These are phyloP conservation scores for Ogataea kodamae DNA, from an alignment of 805 yeast species.

Conservation along the genomic window DNA sequence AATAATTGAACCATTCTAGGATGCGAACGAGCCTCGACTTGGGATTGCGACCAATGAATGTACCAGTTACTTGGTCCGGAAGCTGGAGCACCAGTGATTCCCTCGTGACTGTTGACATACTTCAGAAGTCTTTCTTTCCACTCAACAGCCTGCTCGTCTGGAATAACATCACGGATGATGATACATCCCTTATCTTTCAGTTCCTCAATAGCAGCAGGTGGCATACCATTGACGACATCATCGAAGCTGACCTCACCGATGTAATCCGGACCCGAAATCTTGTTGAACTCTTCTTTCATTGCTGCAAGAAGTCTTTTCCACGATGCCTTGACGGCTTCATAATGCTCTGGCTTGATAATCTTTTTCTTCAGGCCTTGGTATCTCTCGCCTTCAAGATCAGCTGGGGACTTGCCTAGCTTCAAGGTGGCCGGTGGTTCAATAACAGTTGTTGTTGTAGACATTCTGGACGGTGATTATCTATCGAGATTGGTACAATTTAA, in stretches of 20 bases:
- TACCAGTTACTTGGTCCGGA: constrained; percentile 31
- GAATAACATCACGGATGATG: constrained; percentile 33
- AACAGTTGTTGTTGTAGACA: too few species aligned
- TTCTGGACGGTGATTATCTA: too few species aligned
- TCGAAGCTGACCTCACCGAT: constrained; percentile 28
- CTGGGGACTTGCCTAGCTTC: too few species aligned
- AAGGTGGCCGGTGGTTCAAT: too few species aligned
- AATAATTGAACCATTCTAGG: constrained; percentile 32
- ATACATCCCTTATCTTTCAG: constrained; percentile 27
- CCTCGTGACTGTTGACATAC: constrained; percentile 30
- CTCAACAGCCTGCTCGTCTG: constrained; percentile 23
- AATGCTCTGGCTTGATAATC: constrained; percentile 27
- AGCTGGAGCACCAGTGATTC: constrained; percentile 26
- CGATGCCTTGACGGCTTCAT: constrained; percentile 27
- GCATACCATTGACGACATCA: constrained; percentile 17
- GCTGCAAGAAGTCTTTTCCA: constrained; percentile 31
- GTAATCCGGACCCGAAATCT: constrained; percentile 24
- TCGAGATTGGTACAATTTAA: too few species aligned
- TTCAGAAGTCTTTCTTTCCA: constrained; percentile 20
- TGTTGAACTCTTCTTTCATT: constrained; percentile 21
- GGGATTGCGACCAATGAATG: constrained; percentile 39
- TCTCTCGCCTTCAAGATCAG: constrained; percentile 11
- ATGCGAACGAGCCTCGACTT: constrained; percentile 38
- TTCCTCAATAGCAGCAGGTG: constrained; percentile 6
- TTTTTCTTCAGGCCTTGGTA: constrained; percentile 16